These are phyloP conservation scores for Colletotrichum agaves DNA, from an alignment of 2,329 filamentous ascomycete species.

Conservation along the genomic window DNA sequence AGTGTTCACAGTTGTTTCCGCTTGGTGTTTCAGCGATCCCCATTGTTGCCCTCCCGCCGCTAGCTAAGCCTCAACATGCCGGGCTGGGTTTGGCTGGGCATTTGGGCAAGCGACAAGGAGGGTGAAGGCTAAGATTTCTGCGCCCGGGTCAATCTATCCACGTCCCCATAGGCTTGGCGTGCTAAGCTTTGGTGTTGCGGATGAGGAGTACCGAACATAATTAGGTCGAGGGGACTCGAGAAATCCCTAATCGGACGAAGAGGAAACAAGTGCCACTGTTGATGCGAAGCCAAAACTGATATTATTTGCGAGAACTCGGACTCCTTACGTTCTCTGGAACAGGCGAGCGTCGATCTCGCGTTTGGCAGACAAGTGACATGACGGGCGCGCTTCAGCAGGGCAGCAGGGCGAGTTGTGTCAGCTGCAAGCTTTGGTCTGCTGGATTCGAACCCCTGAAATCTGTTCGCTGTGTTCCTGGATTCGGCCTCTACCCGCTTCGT, in stretches of 20 bases:
- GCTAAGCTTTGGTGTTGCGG: conserved; percentile 31
- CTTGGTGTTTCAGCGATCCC: conserved; percentile 36
- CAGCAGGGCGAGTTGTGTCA: conserved; percentile 11
- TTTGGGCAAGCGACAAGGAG: background rate
- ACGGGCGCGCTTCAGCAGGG: background rate
- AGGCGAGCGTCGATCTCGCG: conserved; percentile 12
- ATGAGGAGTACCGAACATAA: conserved; percentile 19
- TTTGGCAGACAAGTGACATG: background rate
- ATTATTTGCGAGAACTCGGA: conserved; percentile 29
- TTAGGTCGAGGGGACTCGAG: background rate
- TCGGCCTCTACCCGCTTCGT: background rate
- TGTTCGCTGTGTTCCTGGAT: background rate
- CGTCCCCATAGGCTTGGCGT: conserved; percentile 21
- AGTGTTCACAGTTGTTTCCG: conserved; percentile 26
- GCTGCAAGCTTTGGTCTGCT: background rate
- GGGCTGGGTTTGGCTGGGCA: conserved; percentile 8
- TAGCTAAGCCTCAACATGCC: conserved; percentile 15
- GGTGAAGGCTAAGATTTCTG: conserved; percentile 3
- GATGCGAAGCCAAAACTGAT: conserved; percentile 22
- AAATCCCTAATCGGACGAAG: conserved; percentile 22
- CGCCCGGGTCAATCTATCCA: conserved; percentile 30
- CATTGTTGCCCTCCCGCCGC: conserved; percentile 27
- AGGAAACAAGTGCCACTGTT: conserved; percentile 29
- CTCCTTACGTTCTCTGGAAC: background rate
- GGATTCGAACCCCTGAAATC: background rate